These are phyloP conservation scores for Epichloe uncinata DNA, from an alignment of 2,329 filamentous ascomycete species.

Conservation along the genomic window DNA sequence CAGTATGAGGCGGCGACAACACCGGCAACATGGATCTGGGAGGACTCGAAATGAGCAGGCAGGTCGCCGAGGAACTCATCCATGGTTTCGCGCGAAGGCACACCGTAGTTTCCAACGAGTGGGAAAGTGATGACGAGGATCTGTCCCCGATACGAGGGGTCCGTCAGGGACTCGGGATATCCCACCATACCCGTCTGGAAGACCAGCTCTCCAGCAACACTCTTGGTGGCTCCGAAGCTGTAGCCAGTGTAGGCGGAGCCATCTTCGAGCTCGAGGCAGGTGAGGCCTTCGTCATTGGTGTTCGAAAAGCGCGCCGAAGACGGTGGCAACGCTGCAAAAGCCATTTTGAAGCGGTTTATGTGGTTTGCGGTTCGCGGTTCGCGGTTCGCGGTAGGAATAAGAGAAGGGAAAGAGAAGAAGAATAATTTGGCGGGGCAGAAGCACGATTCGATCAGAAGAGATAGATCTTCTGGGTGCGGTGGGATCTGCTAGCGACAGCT, in stretches of 20 bases:
- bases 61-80: constrained; percentile 77
- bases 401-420: background rate
- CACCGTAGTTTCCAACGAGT: constrained; percentile 87
- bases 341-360: constrained; percentile 15
- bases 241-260: constrained; percentile 83
- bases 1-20: constrained; percentile 84
- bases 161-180: constrained; percentile 86
- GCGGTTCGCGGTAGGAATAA: background rate
- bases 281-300: constrained; percentile 43
- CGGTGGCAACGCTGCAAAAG: constrained; percentile 30
- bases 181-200: constrained; percentile 99
- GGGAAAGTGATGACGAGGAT: constrained; percentile 96
- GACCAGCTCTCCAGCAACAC: constrained; percentile 89
- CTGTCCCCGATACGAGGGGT: constrained; percentile 80
- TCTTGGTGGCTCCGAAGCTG: constrained; percentile 93
- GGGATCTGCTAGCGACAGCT: constrained; percentile 20
- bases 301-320: constrained; percentile 47
- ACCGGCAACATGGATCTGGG: constrained; percentile 84
- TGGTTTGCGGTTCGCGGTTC: too few relatives aligned
- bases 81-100: constrained; percentile 72
- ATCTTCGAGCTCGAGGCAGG: constrained; percentile 88
- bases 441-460: constrained; percentile 6
- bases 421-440: constrained; percentile 17
- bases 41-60: constrained; percentile 86
- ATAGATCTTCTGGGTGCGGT: constrained; percentile 11